These are phyloP conservation scores for Paulownia fortunei DNA, from an alignment of 257 asterid species.

Conservation along the genomic window DNA sequence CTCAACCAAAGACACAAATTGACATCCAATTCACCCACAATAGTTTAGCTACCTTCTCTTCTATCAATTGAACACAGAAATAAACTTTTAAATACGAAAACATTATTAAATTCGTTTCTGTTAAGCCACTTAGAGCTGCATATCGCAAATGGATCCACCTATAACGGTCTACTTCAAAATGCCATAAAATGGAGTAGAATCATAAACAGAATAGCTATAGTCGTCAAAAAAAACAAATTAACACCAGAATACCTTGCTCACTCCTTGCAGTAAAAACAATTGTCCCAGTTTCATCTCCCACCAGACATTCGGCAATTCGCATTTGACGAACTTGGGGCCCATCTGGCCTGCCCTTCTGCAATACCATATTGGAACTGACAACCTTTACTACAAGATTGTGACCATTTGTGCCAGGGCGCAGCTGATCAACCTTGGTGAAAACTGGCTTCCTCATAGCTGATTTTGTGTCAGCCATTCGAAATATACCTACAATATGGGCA, in stretches of 20 bases:
- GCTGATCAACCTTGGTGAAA: slow-evolving; percentile 62
- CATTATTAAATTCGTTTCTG: too few species aligned
- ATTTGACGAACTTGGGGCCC: slow-evolving; percentile 53
- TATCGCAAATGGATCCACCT: background rate
- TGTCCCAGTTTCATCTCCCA: slow-evolving; percentile 75
- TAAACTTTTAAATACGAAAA: too few species aligned
- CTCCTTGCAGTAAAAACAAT: slow-evolving; percentile 81
- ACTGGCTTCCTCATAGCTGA: slow-evolving; percentile 59
- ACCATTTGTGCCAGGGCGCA: slow-evolving; percentile 67
- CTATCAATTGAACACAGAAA: background rate
- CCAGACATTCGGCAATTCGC: slow-evolving; percentile 76
- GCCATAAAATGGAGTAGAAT: background rate
- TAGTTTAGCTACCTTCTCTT: background rate
- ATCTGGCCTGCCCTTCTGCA: slow-evolving; percentile 53
- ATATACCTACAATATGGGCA: background rate
- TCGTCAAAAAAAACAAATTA: background rate
- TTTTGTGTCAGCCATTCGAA: slow-evolving; percentile 60
- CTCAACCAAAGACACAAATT: background rate
- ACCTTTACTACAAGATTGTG: slow-evolving; percentile 68
- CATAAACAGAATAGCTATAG: background rate
- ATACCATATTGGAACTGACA: slow-evolving; percentile 48
- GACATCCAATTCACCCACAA: background rate
- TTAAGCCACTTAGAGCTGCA: background rate
- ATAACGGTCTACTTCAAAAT: too few species aligned
- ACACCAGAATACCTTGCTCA: slow-evolving; percentile 61